Percentiles rank a stretch among this genome's conserved stretches.
Conservation (phyloP, 176 grass and related monocot species). For the Aechmea fasciata region DNA sequence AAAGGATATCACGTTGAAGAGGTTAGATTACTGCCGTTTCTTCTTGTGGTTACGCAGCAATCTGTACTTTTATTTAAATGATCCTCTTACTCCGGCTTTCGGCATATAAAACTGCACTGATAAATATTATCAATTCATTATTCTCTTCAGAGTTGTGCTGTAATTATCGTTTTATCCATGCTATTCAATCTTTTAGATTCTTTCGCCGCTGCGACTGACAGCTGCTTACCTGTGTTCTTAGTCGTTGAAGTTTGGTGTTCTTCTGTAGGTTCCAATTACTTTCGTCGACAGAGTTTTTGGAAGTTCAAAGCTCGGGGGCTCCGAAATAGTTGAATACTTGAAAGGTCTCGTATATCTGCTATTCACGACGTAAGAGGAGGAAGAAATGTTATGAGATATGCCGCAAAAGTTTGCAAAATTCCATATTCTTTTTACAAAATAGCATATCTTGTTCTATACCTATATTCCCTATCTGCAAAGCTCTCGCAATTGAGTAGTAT, state of each 20-base stretch:
- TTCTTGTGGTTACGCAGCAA: neutral
- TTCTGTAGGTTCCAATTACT: conserved; percentile 82
- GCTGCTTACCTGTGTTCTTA: neutral
- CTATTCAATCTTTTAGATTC: conserved; percentile 9
- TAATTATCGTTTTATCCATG: neutral
- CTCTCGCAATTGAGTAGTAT: too few species aligned
- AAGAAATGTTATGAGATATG: neutral
- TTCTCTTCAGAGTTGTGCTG: conserved; percentile 5
- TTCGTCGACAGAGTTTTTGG: conserved; percentile 93
- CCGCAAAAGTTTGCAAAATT: neutral
- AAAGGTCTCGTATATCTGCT: conserved; percentile 78
- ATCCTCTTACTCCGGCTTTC: too few species aligned
- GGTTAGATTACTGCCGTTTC: conserved; percentile 13
- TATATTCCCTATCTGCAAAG: too few species aligned
- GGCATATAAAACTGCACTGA: too few species aligned
- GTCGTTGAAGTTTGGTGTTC: conserved; percentile 1
- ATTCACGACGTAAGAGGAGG: conserved; percentile 50
- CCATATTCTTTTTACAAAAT: neutral
- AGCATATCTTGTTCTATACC: too few species aligned
- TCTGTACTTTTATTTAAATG: too few species aligned
- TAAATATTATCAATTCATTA: conserved; percentile 7
- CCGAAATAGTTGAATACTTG: conserved; percentile 92
- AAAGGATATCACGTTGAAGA: conserved; percentile 85
- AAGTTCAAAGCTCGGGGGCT: conserved; percentile 90
- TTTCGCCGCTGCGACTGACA: neutral